Evolutionary conservation across 768 basidiomycete genomes (phyloP).

Genomic region (Pulveroboletus sp.): DNA sequence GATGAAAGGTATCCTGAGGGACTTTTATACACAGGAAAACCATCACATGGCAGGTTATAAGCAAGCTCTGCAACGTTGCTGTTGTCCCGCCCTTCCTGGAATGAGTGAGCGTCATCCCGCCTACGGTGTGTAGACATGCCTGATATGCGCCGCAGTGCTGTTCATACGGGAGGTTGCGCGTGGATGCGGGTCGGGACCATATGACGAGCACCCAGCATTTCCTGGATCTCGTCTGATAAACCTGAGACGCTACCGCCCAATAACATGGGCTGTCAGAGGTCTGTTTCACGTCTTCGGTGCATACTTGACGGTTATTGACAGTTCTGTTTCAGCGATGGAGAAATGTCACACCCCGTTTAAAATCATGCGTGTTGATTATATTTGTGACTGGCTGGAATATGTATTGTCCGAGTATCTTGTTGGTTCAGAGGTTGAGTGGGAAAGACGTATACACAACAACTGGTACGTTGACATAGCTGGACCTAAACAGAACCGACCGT

Average conservation of each 20-base stretch:
- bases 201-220: constrained; percentile 22
- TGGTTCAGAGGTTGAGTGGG: constrained; percentile 28
- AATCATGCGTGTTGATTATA: constrained; percentile 30
- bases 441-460: constrained; percentile 24
- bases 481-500: neutral
- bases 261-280: constrained; percentile 41
- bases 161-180: constrained; percentile 31
- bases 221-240: constrained; percentile 34
- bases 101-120: constrained; percentile 21
- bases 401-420: constrained; percentile 22
- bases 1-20: constrained; percentile 13
- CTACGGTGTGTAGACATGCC: neutral
- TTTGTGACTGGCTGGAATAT: constrained; percentile 40
- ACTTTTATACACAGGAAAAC: constrained; percentile 24
- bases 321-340: constrained; percentile 39
- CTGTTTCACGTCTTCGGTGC: constrained; percentile 3
- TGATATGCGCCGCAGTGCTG: constrained; percentile 22
- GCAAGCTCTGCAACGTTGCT: constrained; percentile 25
- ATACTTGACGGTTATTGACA: neutral
- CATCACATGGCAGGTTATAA: constrained; percentile 29
- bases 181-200: constrained; percentile 29
- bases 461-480: constrained; percentile 17
- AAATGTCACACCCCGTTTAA: constrained; percentile 41
- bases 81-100: constrained; percentile 29
- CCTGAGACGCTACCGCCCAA: constrained; percentile 34